Percentiles rank a stretch among this genome's conserved stretches.
Conservation (phyloP, 768 basidiomycete genomes). For the Suillus lakei region DNA sequence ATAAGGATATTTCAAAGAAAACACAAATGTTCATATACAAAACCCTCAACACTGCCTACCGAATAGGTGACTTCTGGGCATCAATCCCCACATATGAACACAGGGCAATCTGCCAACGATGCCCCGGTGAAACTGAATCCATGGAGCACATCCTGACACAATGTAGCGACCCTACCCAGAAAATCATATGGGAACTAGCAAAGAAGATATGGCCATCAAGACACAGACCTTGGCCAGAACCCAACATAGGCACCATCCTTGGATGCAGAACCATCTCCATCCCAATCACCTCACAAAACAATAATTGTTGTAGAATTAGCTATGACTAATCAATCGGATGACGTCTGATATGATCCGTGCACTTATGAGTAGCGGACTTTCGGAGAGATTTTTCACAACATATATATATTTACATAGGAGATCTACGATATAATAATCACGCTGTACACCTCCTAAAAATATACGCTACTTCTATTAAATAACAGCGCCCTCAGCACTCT, state of each 20-base stretch:
- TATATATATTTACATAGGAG: too few relatives aligned
- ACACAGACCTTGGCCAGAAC: constrained; percentile 16
- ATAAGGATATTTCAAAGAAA: constrained; percentile 13
- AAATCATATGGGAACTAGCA: constrained; percentile 27
- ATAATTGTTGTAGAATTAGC: too few relatives aligned
- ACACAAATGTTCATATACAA: constrained; percentile 29
- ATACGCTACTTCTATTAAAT: too few relatives aligned
- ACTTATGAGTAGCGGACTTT: too few relatives aligned
- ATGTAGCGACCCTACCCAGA: constrained; percentile 28
- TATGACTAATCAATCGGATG: too few relatives aligned
- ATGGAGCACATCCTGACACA: constrained; percentile 37
- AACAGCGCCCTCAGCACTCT: too few relatives aligned
- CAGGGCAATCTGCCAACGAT: constrained; percentile 20
- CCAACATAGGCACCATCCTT: constrained; percentile 21
- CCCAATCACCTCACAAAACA: too few relatives aligned
- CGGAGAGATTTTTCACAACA: too few relatives aligned
- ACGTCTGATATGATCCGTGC: too few relatives aligned
- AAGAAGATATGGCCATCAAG: constrained; percentile 23
- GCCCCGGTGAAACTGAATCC: constrained; percentile 22
- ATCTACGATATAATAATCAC: too few relatives aligned
- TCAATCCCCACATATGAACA: constrained; percentile 19
- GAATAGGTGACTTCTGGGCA: constrained; percentile 31
- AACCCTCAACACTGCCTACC: constrained; percentile 26
- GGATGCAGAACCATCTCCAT: constrained; percentile 14
- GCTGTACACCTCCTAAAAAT: too few relatives aligned